These are phyloP conservation scores for Henckelia pumila DNA, from an alignment of 257 asterid genomes.

Conservation along the genomic window DNA sequence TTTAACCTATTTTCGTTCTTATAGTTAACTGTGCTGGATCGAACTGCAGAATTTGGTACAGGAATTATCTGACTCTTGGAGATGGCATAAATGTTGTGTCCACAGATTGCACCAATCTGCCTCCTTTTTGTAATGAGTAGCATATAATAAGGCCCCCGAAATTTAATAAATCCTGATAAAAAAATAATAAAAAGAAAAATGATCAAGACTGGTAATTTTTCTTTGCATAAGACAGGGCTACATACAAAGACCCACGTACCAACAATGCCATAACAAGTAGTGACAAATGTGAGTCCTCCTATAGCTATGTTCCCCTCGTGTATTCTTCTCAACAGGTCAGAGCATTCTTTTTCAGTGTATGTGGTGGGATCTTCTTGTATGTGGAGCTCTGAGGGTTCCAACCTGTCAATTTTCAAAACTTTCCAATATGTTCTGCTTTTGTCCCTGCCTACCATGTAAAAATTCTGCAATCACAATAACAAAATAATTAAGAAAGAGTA, in stretches of 20 bases:
- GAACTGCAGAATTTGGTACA: slow-evolving; percentile 66
- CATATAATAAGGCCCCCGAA: slow-evolving; percentile 92
- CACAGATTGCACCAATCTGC: slow-evolving; percentile 84
- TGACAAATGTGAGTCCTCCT: slow-evolving; percentile 88
- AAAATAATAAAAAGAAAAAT: slow-evolving; percentile 23
- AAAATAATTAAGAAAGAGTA: slow-evolving; percentile 3
- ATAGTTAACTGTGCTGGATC: slow-evolving; percentile 53
- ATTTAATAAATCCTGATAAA: slow-evolving; percentile 79
- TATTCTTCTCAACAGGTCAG: slow-evolving; percentile 81
- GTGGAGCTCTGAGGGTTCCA: slow-evolving; percentile 75
- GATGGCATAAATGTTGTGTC: slow-evolving; percentile 77
- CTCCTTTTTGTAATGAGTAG: slow-evolving; percentile 86
- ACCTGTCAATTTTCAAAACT: slow-evolving; percentile 82
- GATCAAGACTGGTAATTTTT: slow-evolving; percentile 12
- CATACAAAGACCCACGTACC: slow-evolving; percentile 48
- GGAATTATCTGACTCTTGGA: slow-evolving; percentile 79
- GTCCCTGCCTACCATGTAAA: slow-evolving; percentile 93
- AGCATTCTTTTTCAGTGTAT: slow-evolving; percentile 82
- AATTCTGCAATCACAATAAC: slow-evolving; percentile 57
- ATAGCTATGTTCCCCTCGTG: slow-evolving; percentile 84
- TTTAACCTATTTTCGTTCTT: slow-evolving; percentile 80
- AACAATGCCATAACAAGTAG: slow-evolving; percentile 93
- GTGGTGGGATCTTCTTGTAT: slow-evolving; percentile 80
- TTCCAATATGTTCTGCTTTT: slow-evolving; percentile 85
- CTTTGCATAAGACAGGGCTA: slow-evolving; percentile 15